Conservation (phyloP, 2,329 filamentous ascomycete species). For the Fusarium sulawesiense region DNA sequence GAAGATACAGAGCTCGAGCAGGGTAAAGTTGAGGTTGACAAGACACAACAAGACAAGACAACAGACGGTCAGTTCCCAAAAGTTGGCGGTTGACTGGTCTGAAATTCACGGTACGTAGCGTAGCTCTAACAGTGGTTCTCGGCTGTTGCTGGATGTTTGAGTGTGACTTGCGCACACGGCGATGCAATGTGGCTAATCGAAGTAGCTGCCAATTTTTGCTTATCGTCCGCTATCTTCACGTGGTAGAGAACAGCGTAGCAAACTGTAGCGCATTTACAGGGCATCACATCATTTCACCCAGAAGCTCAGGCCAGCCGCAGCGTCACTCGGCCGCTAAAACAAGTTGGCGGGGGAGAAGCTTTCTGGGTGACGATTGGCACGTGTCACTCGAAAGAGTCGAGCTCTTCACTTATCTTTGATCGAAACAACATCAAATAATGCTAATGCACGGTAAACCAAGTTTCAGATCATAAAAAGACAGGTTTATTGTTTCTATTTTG, state of each 20-base stretch:
- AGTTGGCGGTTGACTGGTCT: slow-evolving; percentile 21
- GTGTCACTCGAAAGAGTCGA: slow-evolving; percentile 16
- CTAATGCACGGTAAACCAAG: slow-evolving; percentile 7
- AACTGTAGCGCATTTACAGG: background rate
- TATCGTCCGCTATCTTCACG: slow-evolving; percentile 48
- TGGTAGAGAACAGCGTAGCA: slow-evolving; percentile 20
- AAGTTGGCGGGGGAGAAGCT: slow-evolving; percentile 25
- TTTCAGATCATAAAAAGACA: slow-evolving; percentile 20
- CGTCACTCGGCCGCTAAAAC: slow-evolving; percentile 28
- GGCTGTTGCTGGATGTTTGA: slow-evolving; percentile 38
- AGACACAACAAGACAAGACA: slow-evolving; percentile 18
- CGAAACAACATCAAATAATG: background rate
- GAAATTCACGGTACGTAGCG: slow-evolving; percentile 32
- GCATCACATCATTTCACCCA: slow-evolving; percentile 16
- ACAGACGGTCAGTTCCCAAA: slow-evolving; percentile 22
- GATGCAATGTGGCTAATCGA: slow-evolving; percentile 47
- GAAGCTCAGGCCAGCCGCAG: slow-evolving; percentile 20
- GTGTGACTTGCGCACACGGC: slow-evolving; percentile 42
- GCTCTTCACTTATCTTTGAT: background rate
- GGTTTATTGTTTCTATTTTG: slow-evolving; percentile 18
- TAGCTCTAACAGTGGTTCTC: slow-evolving; percentile 21
- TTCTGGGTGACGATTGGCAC: slow-evolving; percentile 30
- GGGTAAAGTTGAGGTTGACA: slow-evolving; percentile 7
- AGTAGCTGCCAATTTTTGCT: slow-evolving; percentile 44
- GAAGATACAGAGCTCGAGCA: slow-evolving; percentile 6